Evolutionary conservation across 192 early-diverging fungal genomes (phyloP).

Genomic region (Coemansia sp.): DNA sequence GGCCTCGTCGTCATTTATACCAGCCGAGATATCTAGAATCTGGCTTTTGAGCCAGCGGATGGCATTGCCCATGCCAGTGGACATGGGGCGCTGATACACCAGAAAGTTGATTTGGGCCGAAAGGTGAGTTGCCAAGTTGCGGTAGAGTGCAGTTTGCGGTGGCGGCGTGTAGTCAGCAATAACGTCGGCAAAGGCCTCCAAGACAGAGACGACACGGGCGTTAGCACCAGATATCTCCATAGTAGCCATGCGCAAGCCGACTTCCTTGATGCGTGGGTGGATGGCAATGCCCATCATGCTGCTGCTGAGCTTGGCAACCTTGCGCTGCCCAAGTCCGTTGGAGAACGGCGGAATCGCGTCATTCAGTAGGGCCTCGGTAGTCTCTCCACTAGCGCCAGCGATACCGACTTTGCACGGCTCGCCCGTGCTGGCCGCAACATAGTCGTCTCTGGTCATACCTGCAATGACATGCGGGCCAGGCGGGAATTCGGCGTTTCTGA

Average conservation of each 20-base stretch:
- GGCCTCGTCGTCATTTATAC: constrained; percentile 83
- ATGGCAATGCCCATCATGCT: constrained; percentile 48
- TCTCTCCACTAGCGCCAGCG: constrained; percentile 10
- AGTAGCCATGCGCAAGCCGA: constrained; percentile 86
- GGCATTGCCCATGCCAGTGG: constrained; percentile 91
- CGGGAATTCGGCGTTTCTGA: constrained; percentile 40
- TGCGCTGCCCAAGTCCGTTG: constrained; percentile 38
- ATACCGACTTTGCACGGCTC: constrained; percentile 28
- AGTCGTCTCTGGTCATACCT: constrained; percentile 40
- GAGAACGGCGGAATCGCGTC: constrained; percentile 42
- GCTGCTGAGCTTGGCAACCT: constrained; percentile 24
- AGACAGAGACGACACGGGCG: constrained; percentile 85
- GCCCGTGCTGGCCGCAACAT: constrained; percentile 18
- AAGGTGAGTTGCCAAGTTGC: constrained; percentile 78
- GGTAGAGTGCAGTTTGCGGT: constrained; percentile 67
- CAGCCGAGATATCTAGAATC: constrained; percentile 72
- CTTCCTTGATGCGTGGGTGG: constrained; percentile 80
- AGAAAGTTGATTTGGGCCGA: constrained; percentile 91
- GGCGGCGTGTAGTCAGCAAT: constrained; percentile 94
- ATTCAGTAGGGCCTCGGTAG: constrained; percentile 24
- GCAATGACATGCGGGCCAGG: constrained; percentile 47
- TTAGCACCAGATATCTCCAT: constrained; percentile 89
- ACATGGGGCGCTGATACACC: constrained; percentile 77
- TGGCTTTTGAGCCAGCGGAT: constrained; percentile 88
- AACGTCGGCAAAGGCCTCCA: constrained; percentile 81